Base-by-base conservation (phyloP, 352 stramenopile species). In the Globisporangium polare region DNA sequence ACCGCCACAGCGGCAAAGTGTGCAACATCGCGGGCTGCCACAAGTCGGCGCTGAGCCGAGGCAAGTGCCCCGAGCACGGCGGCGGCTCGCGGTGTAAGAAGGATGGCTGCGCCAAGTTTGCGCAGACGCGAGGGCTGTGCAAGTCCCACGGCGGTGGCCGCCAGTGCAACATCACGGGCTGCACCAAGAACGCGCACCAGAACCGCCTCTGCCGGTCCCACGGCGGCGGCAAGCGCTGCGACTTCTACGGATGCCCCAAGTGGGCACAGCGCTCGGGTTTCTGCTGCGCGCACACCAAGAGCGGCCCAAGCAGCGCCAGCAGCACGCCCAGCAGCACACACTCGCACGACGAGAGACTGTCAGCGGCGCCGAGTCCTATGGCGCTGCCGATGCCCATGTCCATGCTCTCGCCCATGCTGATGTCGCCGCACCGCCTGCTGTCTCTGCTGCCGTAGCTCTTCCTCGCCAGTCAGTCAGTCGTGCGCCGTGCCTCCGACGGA, bases 241-340 rank as follows among this genome's bases (percentile, higher is more conserved):
- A 90, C 62, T 89, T 80, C 53, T 77, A 80, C 31, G 82, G 80
- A 3, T 96, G 88, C 42, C 75, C 81, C 0, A 94, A 94, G 71
- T 92, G 86, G 78, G 86, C 85, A 3, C 88, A 95, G 55, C 85
- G 87, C 33, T 92, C 83, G 4, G 86, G 86, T 33, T 96, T 80
- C 59, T 96, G 88, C 70, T 92, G 81, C 37, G 80, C 83, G 10
- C 87, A 94, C 70, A 93, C 83, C 49, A 93, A 93, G 55, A 72
- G 80, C 65, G 72, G 79, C 24, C 63, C 65, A 1, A 67, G 45
- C 47, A 51, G 46, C 53, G 61, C n/a, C 18, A 42, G 31, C 53
- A 58, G 53, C 33, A 58, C 26, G 8, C 33, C 26, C 27, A 50
- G 45, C 35, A 66, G 59, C 8, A 20, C 42, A 9, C 53, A 33